Percentiles rank a stretch among this genome's conserved stretches.
Evolutionary conservation across 2,329 filamentous ascomycete species (phyloP).

Genomic region (Cladorrhinum sp.): DNA sequence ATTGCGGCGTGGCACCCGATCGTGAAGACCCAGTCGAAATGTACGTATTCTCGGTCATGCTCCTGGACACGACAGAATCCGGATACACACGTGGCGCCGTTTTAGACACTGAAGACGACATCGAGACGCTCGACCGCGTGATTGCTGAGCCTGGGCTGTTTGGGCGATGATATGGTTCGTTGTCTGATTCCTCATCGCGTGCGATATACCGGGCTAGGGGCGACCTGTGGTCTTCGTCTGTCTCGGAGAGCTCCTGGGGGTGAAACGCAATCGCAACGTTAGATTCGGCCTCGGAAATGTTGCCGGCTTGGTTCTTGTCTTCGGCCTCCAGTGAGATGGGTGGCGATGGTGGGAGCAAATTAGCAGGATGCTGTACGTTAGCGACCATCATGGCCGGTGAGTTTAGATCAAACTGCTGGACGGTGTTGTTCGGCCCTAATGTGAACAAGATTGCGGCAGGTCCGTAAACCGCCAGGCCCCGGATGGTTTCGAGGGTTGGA

Average conservation of each 20-base stretch:
- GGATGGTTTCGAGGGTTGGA: slow-evolving; percentile 77
- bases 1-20: slow-evolving; percentile 33
- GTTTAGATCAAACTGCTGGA: slow-evolving; percentile 94
- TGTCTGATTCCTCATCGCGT: slow-evolving; percentile 57
- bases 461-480: slow-evolving; percentile 82
- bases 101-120: slow-evolving; percentile 54
- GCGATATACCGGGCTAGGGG: slow-evolving; percentile 73
- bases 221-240: slow-evolving; percentile 74
- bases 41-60: slow-evolving; percentile 62
- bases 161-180: slow-evolving; percentile 57
- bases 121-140: slow-evolving; percentile 56
- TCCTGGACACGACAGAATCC: slow-evolving; percentile 51
- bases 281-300: slow-evolving; percentile 53
- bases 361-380: slow-evolving; percentile 81
- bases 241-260: slow-evolving; percentile 60
- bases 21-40: slow-evolving; percentile 64
- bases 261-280: slow-evolving; percentile 55
- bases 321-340: slow-evolving; percentile 77
- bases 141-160: slow-evolving; percentile 64
- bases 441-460: slow-evolving; percentile 91
- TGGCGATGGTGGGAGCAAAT: slow-evolving; percentile 74
- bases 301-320: slow-evolving; percentile 50
- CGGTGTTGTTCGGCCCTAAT: slow-evolving; percentile 78
- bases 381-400: slow-evolving; percentile 76
- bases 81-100: slow-evolving; percentile 44